Evolutionary conservation across 305 asterid species (phyloP).

Genomic region (Solanum hybrid): DNA sequence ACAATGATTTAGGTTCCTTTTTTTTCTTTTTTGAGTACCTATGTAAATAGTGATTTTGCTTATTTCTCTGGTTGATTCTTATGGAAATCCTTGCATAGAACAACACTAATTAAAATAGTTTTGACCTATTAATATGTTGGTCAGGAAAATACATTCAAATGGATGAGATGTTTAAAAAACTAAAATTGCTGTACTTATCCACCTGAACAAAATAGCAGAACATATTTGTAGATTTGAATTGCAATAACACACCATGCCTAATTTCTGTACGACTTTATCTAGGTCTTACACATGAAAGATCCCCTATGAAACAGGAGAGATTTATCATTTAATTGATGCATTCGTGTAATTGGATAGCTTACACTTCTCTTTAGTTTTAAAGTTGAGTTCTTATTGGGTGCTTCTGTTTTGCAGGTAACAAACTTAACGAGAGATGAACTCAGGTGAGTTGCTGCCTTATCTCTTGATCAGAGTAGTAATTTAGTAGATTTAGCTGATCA

Average conservation of each 20-base stretch:
- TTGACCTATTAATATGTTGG: neutral
- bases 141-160: neutral
- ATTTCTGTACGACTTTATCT: neutral
- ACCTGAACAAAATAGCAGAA: neutral
- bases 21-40: neutral
- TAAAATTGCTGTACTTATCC: neutral
- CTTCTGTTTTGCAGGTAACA: slow-evolving; percentile 37
- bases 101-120: neutral
- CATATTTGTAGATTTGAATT: neutral
- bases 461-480: neutral
- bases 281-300: neutral
- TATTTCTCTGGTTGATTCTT: neutral
- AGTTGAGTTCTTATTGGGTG: slow-evolving; percentile 19
- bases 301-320: neutral
- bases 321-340: neutral
- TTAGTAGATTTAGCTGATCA: neutral
- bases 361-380: neutral
- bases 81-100: neutral
- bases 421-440: slow-evolving; percentile 44
- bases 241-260: neutral
- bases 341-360: neutral
- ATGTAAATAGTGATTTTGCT: neutral
- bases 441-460: slow-evolving; percentile 40
- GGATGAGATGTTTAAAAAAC: neutral
- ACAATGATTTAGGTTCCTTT: neutral